Percentiles rank a stretch among this genome's conserved stretches.
Conservation (phyloP, 2,329 filamentous ascomycete species). For the Dactylellina sp. region DNA sequence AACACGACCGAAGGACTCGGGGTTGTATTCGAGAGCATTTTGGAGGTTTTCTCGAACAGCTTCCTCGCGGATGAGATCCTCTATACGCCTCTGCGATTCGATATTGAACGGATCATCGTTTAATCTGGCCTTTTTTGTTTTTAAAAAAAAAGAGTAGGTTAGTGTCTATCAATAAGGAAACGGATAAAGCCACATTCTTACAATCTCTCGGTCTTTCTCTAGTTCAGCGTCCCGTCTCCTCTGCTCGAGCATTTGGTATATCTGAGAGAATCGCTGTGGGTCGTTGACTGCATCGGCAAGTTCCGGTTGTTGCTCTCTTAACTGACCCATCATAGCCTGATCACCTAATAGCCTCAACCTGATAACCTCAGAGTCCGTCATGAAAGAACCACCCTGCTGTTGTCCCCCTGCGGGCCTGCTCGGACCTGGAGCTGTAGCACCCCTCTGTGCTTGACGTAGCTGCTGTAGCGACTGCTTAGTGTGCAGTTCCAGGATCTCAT, state of each 20-base stretch:
- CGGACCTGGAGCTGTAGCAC: slow-evolving; percentile 56
- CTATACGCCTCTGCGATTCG: slow-evolving; percentile 90
- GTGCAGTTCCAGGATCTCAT: slow-evolving; percentile 91
- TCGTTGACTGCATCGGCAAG: slow-evolving; percentile 82
- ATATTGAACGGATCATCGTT: slow-evolving; percentile 96
- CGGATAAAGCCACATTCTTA: slow-evolving; percentile 24
- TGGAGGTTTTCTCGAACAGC: slow-evolving; percentile 94
- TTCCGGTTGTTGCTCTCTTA: slow-evolving; percentile 78
- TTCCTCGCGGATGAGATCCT: slow-evolving; percentile 96
- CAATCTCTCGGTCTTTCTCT: slow-evolving; percentile 83
- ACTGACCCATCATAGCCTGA: slow-evolving; percentile 76
- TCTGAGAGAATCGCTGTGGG: slow-evolving; percentile 78
- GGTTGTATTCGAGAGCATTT: slow-evolving; percentile 96
- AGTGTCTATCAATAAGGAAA: not conserved
- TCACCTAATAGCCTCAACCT: slow-evolving; percentile 85
- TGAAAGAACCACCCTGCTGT: slow-evolving; percentile 60
- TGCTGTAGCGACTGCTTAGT: slow-evolving; percentile 69
- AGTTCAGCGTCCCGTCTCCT: slow-evolving; percentile 78
- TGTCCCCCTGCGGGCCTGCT: slow-evolving; percentile 60
- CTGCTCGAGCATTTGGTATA: slow-evolving; percentile 76
- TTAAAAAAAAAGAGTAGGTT: not conserved
- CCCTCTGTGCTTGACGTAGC: slow-evolving; percentile 63
- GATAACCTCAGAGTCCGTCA: slow-evolving; percentile 80
- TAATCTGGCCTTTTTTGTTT: slow-evolving; percentile 71
- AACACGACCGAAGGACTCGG: slow-evolving; percentile 94